Evolutionary conservation across 2,329 filamentous ascomycete species (phyloP).

Genomic region (Ophiostoma piceae): DNA sequence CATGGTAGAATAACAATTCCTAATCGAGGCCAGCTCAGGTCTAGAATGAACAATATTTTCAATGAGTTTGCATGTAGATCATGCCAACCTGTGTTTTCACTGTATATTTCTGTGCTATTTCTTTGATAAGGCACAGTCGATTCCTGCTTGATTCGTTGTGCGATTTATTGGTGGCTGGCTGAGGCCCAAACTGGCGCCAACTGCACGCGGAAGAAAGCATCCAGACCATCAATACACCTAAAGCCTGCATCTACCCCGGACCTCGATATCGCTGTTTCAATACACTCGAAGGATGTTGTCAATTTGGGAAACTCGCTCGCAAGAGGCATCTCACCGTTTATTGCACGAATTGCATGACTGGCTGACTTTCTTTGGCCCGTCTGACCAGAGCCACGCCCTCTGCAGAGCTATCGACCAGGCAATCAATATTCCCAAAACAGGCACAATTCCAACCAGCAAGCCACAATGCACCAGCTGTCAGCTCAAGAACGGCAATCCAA

Average conservation of each 20-base stretch:
- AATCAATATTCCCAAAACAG: background rate
- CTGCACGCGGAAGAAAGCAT: background rate
- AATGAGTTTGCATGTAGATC: background rate
- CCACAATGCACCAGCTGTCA: background rate
- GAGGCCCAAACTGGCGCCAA: background rate
- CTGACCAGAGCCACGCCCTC: no score
- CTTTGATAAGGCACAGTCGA: background rate
- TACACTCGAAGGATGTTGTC: background rate
- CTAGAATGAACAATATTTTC: background rate
- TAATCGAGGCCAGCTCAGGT: background rate
- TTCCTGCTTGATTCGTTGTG: background rate
- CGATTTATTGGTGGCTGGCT: background rate
- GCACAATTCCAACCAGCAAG: background rate
- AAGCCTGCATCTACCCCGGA: background rate
- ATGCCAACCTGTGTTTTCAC: background rate
- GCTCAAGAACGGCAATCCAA: background rate
- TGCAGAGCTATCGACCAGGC: background rate
- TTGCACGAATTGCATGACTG: no score
- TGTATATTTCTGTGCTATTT: background rate
- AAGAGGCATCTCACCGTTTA: background rate
- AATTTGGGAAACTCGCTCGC: background rate
- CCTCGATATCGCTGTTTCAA: background rate
- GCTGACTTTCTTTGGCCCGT: background rate
- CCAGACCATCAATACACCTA: background rate
- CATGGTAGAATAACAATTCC: background rate